A percentile compares a stretch with the other conserved stretches of the same genome.
Conservation (phyloP, 768 basidiomycete species). For the Dacryopinax spathularia region DNA sequence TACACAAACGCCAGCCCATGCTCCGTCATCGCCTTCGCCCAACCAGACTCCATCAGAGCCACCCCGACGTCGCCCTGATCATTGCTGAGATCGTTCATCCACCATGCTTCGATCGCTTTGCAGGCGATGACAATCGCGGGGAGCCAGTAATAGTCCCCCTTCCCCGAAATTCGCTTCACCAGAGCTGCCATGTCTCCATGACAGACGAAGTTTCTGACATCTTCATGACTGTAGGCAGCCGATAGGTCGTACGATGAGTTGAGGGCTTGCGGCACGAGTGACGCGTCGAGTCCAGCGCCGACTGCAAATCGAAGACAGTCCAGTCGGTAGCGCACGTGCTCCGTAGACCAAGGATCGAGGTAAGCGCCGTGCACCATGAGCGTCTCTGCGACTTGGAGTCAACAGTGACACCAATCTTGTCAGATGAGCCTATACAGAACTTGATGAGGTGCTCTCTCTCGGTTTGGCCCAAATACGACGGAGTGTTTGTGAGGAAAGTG, state of each 20-base stretch:
- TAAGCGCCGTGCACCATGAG: not conserved
- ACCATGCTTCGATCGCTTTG: not conserved
- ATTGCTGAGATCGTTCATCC: not conserved
- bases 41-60: not conserved
- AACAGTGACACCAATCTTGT: not conserved
- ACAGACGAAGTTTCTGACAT: not conserved
- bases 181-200: not conserved
- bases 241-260: too few relatives aligned
- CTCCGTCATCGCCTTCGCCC: not conserved
- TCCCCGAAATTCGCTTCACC: not conserved
- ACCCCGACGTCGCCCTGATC: not conserved
- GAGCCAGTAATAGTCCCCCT: not conserved
- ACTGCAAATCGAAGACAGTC: not conserved
- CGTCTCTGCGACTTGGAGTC: not conserved
- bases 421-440: not conserved
- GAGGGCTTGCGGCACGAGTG: not conserved
- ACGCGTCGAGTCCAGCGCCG: not conserved
- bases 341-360: not conserved
- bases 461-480: too few relatives aligned
- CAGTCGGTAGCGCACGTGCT: not conserved
- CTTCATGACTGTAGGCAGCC: not conserved
- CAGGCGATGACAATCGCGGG: not conserved
- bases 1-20: not conserved
- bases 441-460: not conserved
- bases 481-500: too few relatives aligned